Evolutionary conservation across 2,329 filamentous ascomycete genomes (phyloP), one percentile per base, ranked within the genome.

Genomic region (Alternaria burnsii): DNA sequence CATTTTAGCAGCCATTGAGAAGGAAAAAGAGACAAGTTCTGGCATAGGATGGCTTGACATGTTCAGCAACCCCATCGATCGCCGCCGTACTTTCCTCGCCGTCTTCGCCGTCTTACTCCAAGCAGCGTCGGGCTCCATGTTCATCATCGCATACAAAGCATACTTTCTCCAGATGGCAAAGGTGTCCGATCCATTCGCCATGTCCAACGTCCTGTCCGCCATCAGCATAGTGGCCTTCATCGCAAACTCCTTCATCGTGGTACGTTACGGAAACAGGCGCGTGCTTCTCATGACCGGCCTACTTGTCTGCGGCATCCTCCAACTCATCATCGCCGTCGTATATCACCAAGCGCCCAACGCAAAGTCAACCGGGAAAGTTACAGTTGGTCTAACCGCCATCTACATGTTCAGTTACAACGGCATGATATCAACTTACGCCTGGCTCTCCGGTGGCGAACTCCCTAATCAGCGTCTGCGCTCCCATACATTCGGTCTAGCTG

Each of bases 91-190:
- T 0, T 61, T 75, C 12, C 73, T 80, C 30, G 71, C 76, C 3
- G 71, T 80, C 8, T 67, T 66, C 20, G 76, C 76, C 3, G 71
- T 80, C 34, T 73, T 74, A 4, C 68, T 78, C 0, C 78, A 79
- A 62, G 76, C 76, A 54, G 72, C 76, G 7, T 78, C 75, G 2
- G 78, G 77, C 2, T 68, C 76, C 38, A 78, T 79, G 76, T 79
- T 78, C 63, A 76, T 79, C 43, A 67, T 71, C 30, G 74, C 72
- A 44, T 76, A 71, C 61, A 76, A 75, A 67, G 87, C 85, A 1
- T 88, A 88, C 72, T 88, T 88, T 79, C 86, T 88, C 70, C 81
- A 84, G 67, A 87, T 87, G 83, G 85, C 86, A 36, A 79, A 83
- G 46, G 83, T 88, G 5, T 80, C 82, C 34, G 80, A 84, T 50